Conservation (phyloP, 2,329 filamentous ascomycete species). For the Xylaria sp. region DNA sequence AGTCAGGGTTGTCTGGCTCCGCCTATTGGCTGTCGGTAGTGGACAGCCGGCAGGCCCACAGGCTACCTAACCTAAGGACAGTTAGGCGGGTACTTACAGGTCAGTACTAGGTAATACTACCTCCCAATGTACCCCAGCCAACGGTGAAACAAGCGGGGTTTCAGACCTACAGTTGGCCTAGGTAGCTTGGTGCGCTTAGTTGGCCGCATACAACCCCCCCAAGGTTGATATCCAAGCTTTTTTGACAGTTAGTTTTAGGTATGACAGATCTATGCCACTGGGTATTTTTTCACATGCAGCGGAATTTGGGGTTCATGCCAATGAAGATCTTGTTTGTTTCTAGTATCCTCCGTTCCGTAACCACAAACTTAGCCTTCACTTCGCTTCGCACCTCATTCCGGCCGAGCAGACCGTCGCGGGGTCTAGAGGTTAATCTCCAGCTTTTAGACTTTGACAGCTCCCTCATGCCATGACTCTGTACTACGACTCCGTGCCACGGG, state of each 20-base stretch:
- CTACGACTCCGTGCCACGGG: neutral
- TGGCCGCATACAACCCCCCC: too few relatives aligned
- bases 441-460: neutral
- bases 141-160: constrained; percentile 27
- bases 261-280: too few relatives aligned
- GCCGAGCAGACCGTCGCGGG: too few relatives aligned
- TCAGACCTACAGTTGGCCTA: neutral
- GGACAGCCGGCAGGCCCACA: too few relatives aligned
- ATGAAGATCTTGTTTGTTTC: neutral
- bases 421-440: neutral
- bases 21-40: neutral
- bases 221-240: too few relatives aligned
- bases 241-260: too few relatives aligned
- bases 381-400: too few relatives aligned
- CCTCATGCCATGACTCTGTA: constrained; percentile 2
- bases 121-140: neutral
- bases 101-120: neutral
- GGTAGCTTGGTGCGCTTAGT: neutral
- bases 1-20: neutral
- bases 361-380: too few relatives aligned
- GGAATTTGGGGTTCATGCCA: neutral
- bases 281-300: neutral
- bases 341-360: too few relatives aligned
- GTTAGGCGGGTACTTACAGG: too few relatives aligned
- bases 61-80: too few relatives aligned